Evolutionary conservation across 805 yeast species (phyloP).

Genomic region (Candida schatavii): DNA sequence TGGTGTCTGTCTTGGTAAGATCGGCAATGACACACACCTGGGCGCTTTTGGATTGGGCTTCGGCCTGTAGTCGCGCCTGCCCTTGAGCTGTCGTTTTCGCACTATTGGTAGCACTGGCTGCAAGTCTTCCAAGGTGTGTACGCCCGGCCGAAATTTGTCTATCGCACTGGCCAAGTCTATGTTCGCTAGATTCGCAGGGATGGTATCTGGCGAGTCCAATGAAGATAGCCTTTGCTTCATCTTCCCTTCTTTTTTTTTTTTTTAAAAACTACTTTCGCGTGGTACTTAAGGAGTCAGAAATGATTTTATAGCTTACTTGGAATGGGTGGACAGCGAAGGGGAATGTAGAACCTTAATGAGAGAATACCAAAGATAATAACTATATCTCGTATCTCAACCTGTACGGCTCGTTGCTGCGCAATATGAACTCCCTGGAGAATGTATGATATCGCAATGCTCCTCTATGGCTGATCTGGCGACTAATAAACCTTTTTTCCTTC

Average conservation of each 20-base stretch:
- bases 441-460: neutral
- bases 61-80: neutral
- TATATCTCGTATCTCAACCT: no score
- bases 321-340: no score
- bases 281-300: no score
- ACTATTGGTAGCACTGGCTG: conserved; percentile 1
- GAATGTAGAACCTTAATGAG: no score
- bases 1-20: neutral
- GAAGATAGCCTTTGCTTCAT: conserved; percentile 21
- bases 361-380: no score
- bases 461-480: neutral
- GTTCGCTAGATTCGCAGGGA: conserved; percentile 20
- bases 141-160: conserved; percentile 25
- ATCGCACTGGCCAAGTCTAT: conserved; percentile 29
- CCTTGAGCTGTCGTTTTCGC: neutral
- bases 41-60: no score
- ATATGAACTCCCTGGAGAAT: no score
- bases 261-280: no score
- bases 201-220: conserved; percentile 22
- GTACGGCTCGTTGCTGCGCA: no score
- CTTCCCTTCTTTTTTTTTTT: no score
- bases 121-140: conserved; percentile 22
- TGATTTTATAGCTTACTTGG: no score
- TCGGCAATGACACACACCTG: conserved; percentile 2
- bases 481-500: neutral